phyloP scores from a whole-genome alignment of 768 basidiomycete species.

The Botryobasidium botryosum region DNA sequence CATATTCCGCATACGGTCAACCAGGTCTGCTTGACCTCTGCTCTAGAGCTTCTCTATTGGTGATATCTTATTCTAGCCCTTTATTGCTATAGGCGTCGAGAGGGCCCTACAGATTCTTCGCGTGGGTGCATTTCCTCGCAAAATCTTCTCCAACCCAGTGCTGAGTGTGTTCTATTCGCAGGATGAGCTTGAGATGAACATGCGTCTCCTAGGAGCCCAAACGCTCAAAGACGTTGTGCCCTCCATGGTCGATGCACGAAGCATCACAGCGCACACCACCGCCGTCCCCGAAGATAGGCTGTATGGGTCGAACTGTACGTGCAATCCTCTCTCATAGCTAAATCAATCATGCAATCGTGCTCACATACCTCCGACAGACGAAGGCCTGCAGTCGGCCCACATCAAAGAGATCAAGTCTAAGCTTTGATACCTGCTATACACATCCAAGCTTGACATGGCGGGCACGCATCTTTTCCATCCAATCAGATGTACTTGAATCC shows the following conservation, averaged over 20 bases:
- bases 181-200: slow-evolving; percentile 98
- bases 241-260: slow-evolving; percentile 77
- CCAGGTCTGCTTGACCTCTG: slow-evolving; percentile 22
- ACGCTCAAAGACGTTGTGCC: slow-evolving; percentile 65
- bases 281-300: slow-evolving; percentile 56
- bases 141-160: neutral
- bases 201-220: slow-evolving; percentile 77
- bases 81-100: slow-evolving; percentile 40
- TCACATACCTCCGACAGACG: slow-evolving; percentile 11
- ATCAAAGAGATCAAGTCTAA: slow-evolving; percentile 26
- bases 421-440: slow-evolving; percentile 20
- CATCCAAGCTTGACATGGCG: no score
- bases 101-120: slow-evolving; percentile 63
- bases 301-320: slow-evolving; percentile 69
- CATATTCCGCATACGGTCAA: slow-evolving; percentile 74
- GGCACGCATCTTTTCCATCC: no score
- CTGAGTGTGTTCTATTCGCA: slow-evolving; percentile 19
- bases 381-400: slow-evolving; percentile 25
- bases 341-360: neutral
- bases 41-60: neutral
- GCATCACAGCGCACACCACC: slow-evolving; percentile 46
- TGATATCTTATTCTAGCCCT: neutral
- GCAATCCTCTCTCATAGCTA: neutral
- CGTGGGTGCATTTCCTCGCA: slow-evolving; percentile 25
- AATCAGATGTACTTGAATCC: no score